Evolutionary conservation across 1,284 basidiomycete species (phyloP).

Genomic region (Fomitopsis schrenkii): DNA sequence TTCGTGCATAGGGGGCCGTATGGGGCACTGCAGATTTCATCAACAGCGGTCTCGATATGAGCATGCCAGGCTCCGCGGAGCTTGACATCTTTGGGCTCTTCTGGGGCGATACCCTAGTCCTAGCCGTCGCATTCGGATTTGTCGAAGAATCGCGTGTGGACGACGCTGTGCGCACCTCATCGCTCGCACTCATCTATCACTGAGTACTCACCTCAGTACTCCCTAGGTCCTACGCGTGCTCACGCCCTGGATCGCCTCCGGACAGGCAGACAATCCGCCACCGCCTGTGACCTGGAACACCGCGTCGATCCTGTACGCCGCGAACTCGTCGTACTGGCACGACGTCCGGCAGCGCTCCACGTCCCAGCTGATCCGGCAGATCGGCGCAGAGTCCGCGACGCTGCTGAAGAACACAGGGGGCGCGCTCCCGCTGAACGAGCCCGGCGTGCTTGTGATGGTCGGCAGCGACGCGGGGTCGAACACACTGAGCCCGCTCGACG

Average conservation of each 20-base stretch:
- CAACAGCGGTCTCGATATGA: constrained; percentile 57
- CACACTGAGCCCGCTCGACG: constrained; percentile 25
- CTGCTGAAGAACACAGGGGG: constrained; percentile 58
- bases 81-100: background rate
- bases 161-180: constrained; percentile 19
- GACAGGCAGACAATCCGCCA: background rate
- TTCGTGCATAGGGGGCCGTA: constrained; percentile 33
- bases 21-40: constrained; percentile 37
- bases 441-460: constrained; percentile 4
- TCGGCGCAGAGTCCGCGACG: constrained; percentile 55
- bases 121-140: constrained; percentile 36
- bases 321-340: constrained; percentile 19
- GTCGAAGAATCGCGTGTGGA: constrained; percentile 53
- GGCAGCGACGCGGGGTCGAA: constrained; percentile 26
- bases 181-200: too few relatives aligned
- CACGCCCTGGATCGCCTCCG: background rate
- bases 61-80: constrained; percentile 5
- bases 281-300: background rate
- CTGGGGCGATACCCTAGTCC: background rate
- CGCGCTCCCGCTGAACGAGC: constrained; percentile 47
- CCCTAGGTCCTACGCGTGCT: background rate
- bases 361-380: constrained; percentile 29
- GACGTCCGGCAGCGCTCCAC: constrained; percentile 24
- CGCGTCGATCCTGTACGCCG: background rate
- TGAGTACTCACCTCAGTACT: too few relatives aligned